Evolutionary conservation across 257 asterid species (phyloP).

Genomic region (Echium plantagineum): DNA sequence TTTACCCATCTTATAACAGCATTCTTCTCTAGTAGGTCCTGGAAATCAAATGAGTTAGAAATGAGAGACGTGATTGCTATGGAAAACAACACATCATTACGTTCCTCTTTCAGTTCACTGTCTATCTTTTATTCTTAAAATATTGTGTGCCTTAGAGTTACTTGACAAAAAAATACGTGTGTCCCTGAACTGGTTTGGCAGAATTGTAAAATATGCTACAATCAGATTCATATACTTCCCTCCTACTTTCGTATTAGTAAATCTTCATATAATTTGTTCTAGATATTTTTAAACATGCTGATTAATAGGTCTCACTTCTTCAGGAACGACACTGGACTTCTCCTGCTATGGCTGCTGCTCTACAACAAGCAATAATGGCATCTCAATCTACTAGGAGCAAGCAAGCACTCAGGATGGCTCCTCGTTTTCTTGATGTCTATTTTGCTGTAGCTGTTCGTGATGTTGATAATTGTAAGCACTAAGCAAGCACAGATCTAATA

Average conservation of each 20-base stretch:
- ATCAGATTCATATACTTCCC: neutral
- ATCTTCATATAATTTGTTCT: neutral
- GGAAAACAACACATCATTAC: neutral
- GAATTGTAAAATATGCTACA: neutral
- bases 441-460: slow-evolving; percentile 56
- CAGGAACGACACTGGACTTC: slow-evolving; percentile 97
- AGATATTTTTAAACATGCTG: slow-evolving; percentile 1
- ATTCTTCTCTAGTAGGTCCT: neutral
- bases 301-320: slow-evolving; percentile 18
- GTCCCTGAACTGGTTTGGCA: neutral
- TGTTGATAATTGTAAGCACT: slow-evolving; percentile 51
- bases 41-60: no score
- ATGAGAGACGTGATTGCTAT: neutral
- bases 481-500: slow-evolving; percentile 11
- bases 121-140: neutral
- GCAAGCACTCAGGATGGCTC: slow-evolving; percentile 69
- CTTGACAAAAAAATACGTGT: neutral
- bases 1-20: neutral
- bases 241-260: no score
- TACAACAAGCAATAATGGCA: slow-evolving; percentile 50
- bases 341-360: slow-evolving; percentile 76
- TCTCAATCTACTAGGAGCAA: slow-evolving; percentile 69
- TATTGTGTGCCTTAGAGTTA: neutral
- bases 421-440: slow-evolving; percentile 68
- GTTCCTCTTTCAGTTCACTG: neutral